These are phyloP conservation scores for Blastobotrys niveus DNA, from an alignment of 1,139 yeast genomes.

Conservation along the genomic window DNA sequence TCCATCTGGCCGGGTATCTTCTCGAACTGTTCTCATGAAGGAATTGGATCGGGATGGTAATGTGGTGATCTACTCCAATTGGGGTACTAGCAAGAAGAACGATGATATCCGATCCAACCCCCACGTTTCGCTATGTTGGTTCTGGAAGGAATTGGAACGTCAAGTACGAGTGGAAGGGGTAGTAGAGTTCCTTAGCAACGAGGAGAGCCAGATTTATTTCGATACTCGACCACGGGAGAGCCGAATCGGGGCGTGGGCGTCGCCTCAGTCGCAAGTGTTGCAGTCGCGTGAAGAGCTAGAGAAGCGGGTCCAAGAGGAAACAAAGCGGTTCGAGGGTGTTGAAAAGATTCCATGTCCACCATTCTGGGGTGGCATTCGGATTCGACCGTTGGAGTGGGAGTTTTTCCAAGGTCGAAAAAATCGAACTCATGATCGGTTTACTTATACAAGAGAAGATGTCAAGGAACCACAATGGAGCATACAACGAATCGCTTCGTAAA, in stretches of 20 bases:
- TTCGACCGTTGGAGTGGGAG: conserved; percentile 84
- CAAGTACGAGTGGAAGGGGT: conserved; percentile 90
- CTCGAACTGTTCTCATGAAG: conserved; percentile 77
- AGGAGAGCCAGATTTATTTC: conserved; percentile 72
- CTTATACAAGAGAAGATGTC: conserved; percentile 51
- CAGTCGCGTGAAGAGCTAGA: conserved; percentile 59
- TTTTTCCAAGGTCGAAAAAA: conserved; percentile 96
- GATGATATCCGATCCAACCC: conserved; percentile 66
- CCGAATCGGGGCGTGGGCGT: conserved; percentile 94
- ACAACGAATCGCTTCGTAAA: conserved; percentile 67
- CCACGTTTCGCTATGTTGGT: conserved; percentile 78
- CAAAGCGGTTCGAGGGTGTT: conserved; percentile 52
- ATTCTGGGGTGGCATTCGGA: conserved; percentile 90
- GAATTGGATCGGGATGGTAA: conserved; percentile 76
- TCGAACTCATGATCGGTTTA: conserved; percentile 84
- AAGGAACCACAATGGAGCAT: conserved; percentile 52
- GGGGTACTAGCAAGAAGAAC: conserved; percentile 81
- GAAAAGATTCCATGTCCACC: conserved; percentile 80
- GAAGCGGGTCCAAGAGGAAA: conserved; percentile 39
- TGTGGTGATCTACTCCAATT: conserved; percentile 84
- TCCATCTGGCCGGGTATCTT: conserved; percentile 83
- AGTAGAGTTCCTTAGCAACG: conserved; percentile 66
- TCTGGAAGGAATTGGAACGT: conserved; percentile 86
- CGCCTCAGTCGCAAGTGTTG: conserved; percentile 72
- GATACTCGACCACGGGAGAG: conserved; percentile 88